Evolutionary conservation across 2,329 filamentous ascomycete species (phyloP).

Genomic region (Talaromyces verruculosus): DNA sequence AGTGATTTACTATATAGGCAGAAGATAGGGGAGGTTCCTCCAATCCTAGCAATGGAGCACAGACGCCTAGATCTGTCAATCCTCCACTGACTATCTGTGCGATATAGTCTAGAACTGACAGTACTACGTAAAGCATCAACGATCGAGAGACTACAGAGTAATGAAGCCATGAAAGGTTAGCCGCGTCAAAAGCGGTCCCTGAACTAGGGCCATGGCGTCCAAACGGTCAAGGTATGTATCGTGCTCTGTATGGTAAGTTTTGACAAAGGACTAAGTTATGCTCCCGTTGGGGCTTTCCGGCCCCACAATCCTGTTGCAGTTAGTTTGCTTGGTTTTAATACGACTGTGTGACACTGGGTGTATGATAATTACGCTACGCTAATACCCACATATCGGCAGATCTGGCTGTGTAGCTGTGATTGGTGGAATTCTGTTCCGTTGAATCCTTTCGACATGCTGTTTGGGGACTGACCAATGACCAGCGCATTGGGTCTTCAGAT

Average conservation of each 20-base stretch:
- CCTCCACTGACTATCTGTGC: neutral
- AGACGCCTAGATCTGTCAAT: neutral
- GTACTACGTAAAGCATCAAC: neutral
- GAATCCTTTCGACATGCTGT: neutral
- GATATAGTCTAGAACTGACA: neutral
- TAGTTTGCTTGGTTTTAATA: neutral
- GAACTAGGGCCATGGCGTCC: neutral
- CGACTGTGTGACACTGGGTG: neutral
- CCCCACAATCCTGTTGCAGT: slow-evolving; percentile 3
- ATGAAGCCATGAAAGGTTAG: neutral
- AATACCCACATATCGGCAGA: neutral
- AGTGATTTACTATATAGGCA: neutral
- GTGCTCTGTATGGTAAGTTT: neutral
- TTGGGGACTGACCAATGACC: slow-evolving; percentile 8
- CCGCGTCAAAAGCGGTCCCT: neutral
- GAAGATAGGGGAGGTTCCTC: neutral
- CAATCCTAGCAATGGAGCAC: neutral
- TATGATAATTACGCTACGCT: neutral
- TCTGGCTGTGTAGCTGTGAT: neutral
- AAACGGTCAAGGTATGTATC: neutral
- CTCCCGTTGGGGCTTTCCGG: slow-evolving; percentile 5
- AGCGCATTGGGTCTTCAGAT: slow-evolving; percentile 4
- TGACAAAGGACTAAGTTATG: neutral
- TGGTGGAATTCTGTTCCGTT: slow-evolving; percentile 13
- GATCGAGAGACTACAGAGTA: neutral